Percentiles rank a stretch among this genome's conserved stretches.
phyloP scores from a whole-genome alignment of 2,329 filamentous ascomycete genomes.

The Leptographium radiaticola region DNA sequence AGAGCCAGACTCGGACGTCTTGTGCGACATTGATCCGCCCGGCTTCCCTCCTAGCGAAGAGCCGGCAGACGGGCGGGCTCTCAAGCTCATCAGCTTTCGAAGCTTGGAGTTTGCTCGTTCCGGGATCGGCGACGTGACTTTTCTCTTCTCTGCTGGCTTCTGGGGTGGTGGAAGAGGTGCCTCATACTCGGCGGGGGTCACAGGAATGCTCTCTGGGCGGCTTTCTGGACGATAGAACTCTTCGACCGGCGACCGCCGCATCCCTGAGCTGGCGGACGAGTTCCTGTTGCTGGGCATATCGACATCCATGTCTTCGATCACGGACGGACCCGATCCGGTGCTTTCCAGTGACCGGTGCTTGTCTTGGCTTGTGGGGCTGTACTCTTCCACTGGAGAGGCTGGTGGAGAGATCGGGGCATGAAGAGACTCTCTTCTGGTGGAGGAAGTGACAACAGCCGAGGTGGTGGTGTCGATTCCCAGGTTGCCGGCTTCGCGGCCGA shows the following conservation, averaged over 20 bases:
- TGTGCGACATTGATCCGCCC: slow-evolving; percentile 18
- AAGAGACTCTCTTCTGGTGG: slow-evolving; percentile 28
- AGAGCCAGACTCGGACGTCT: slow-evolving; percentile 40
- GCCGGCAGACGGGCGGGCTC: slow-evolving; percentile 30
- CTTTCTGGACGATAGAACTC: slow-evolving; percentile 37
- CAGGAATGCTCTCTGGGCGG: slow-evolving; percentile 34
- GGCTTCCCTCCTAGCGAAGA: slow-evolving; percentile 2
- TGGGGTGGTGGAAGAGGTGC: background rate
- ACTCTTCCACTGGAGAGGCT: background rate
- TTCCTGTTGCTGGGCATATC: background rate
- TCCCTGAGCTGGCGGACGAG: background rate
- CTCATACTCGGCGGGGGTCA: background rate
- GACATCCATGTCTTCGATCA: background rate
- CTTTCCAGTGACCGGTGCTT: background rate
- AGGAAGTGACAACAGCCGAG: slow-evolving; percentile 43
- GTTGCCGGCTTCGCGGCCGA: slow-evolving; percentile 44
- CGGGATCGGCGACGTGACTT: background rate
- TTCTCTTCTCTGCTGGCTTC: background rate
- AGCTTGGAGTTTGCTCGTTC: slow-evolving; percentile 7
- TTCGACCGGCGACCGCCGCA: slow-evolving; percentile 11
- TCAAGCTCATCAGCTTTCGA: slow-evolving; percentile 3
- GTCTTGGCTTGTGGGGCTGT: background rate
- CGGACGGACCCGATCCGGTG: background rate
- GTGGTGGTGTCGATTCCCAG: slow-evolving; percentile 39
- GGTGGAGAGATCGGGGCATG: background rate